Evolutionary conservation across 345 rosid species (phyloP), one percentile per base, ranked within the genome.

Genomic region (Ceriops decandra): DNA sequence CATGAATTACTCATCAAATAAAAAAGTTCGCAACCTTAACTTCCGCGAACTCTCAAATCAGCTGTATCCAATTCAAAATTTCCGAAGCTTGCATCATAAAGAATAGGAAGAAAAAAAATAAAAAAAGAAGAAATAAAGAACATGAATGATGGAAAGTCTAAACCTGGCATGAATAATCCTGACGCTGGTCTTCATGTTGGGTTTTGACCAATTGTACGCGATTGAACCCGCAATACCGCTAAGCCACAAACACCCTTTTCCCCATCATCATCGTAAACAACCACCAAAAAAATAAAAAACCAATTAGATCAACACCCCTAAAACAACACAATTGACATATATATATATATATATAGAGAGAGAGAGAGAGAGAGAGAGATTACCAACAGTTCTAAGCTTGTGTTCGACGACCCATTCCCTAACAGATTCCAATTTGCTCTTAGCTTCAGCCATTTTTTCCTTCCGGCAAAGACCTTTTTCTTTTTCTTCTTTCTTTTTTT

Each of bases 371-470:
- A 46, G 8, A 33, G 22, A 32, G 21, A 21, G 49, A 42, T 84
- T 85, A 95, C 99, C 99, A 56, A 95, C 99, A 36, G 96, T 77
- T 73, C 96, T 77, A 57, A 95, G 97, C 87, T 95, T 95, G 85
- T 95, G 89, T 5, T 91, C 90, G 20, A 78, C 78, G 71, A 95
- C 71, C 99, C 97, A 95, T 78, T 82, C 86, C 77, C 96, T 83
- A 0, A 71, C 11, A n/a, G 97, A 81, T 63, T 87, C 88, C 13
- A 91, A 19, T 54, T 77, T 87, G 62, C 76, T 83, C 82, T 83
- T 89, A 9, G 84, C 62, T 28, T 95, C 99, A 58, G 86, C 86
- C 96, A 93, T 90, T 71, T 54, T 38, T 3, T 2, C 16, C 10
- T 11, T 2, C 46, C 3, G 46, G 16, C 0, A 38, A 0, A 0